Evolutionary conservation across 192 early-diverging fungal genomes (phyloP), one percentile per base, ranked within the genome.

Genomic region (Linnemannia exigua): DNA sequence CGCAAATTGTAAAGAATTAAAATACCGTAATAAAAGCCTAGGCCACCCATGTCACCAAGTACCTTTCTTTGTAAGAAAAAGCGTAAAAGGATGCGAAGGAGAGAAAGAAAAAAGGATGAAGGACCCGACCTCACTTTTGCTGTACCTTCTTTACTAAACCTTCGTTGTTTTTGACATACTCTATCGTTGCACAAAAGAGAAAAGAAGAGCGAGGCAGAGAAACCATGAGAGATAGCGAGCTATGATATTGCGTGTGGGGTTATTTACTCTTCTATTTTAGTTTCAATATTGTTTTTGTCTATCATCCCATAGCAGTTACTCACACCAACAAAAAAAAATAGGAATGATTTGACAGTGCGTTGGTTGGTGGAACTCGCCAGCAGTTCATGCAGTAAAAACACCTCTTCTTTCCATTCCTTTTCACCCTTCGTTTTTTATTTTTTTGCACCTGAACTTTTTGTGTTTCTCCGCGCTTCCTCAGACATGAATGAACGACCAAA

Each of bases 31-130:
- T 25, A 54, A 54, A 54, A 54, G 52, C 52, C 52, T 54, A 54
- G 52, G 52, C 52, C 52, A 54, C 52, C 52, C 52, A 54, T 54
- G n/a, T 25, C n/a, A 54, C 52, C n/a, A 54, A 25, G 52, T 54
- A 54, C 22, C n/a, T 54, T 54, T 25, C 52, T 1, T 25, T 54
- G 52, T 54, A 54, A 20, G 19, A n/a, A 54, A 15, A 54, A 22
- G 51, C 22, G 51, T n/a, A 54, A 52, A 52, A 3, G 17, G 6
- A 52, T 52, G 50, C 1, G 22, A 52, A 25, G 52, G 52, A 25
- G n/a, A n/a, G 52, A 54, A 54, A 54, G 20, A 7, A n/a, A n/a
- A n/a, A n/a, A n/a, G n/a, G n/a, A n/a, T n/a, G n/a, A n/a, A n/a
- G n/a, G n/a, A n/a, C n/a, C n/a, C n/a, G n/a, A n/a, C n/a, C n/a